Base-by-base conservation (phyloP, 2,329 filamentous ascomycete species). In the Epichloe elymi region DNA sequence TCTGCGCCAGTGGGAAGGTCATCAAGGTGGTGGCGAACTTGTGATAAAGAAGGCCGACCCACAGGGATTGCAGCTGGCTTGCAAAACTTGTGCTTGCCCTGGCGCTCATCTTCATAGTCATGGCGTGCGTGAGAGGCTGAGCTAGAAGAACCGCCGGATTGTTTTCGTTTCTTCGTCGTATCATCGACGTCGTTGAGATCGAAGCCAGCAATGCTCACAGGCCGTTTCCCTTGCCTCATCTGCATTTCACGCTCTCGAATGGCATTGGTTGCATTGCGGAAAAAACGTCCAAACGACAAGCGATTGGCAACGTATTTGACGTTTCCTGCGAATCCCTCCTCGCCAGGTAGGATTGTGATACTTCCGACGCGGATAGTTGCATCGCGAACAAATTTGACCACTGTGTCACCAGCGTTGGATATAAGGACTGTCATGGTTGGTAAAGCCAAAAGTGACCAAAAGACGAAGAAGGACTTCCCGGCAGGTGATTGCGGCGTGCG, bases 401-500 rank as follows among this genome's bases (percentile, higher is more conserved):
- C 77, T 0, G 90, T 96, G 60, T 94, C 85, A 23, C 86, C 86
- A 53, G 93, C 85, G 57, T 90, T 86, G 11, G 82, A 85, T 55
- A 94, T 86, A 12, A 96, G 75, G 17, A 95, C 83, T 0, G 90
- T 95, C 77, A 90, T 90, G 2, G 86, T 90, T 0, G 90, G 90
- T 3, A 95, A 74, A 0, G 89, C 88, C 26, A 95, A 75, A 1
- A 96, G 66, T 14, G 83, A 87, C 90, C 90, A 96, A 51, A 95
- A 83, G n/a, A 96, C 86, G 60, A 95, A 96, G 64, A 95, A 95
- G 0, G 86, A 80, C 50, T 86, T 83, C 1, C 86, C 88, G 0
- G 82, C 76, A 56, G 89, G 90, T 2, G 83, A 86, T n/a, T 81
- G 72, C 0, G 88, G 88, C 1, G 82, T 80, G 5, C 84, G 66